Base-by-base conservation (phyloP, 805 yeast genomes). In the Pichia thaimueangensis region DNA sequence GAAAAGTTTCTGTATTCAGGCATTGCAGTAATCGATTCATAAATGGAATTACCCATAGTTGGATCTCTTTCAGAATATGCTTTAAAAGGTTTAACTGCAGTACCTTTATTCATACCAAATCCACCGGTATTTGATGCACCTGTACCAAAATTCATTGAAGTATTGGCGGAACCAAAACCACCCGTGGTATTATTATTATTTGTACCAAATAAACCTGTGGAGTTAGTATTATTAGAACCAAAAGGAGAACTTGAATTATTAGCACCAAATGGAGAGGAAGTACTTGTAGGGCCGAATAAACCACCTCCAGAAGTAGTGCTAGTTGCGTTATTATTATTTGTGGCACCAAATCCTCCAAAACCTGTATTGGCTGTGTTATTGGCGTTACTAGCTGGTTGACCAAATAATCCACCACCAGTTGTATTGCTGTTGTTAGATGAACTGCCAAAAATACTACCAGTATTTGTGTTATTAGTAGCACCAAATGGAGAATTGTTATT, bases 1-100 rank as follows among this genome's bases (percentile, higher is more conserved):
- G 96, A 85, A 54, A 63, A 85, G 52, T 80, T 79, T 53, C 73
- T 74, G 59, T 91, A 93, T 61, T 87, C 95, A 5, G 95, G 95
- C 97, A 93, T 89, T 35, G 86, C 75, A 10, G 85, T 69, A 47
- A 93, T 82, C 52, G 78, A 78, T 62, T 91, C 86, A 64, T 70
- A 89, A 38, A 70, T 64, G 42, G 78, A 80, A 17, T 70, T 67
- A 6, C 75, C 73, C 25, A 78, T 74, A 11, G 79, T 68, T 9
- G 66, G 48, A 56, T 89, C 97, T 54, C 82, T 84, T 59, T 91
- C 97, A 28, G 71, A 69, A 50, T 63, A 71, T 8, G 88, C 73
- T 39, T 77, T 69, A 58, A 80, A 89, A 1, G 95, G 91, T 7
- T 23, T 36, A 8, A 71, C 63, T 0, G 81, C 75, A 5, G 96